A percentile compares a stretch with the other conserved stretches of the same genome.
Evolutionary conservation across 768 basidiomycete species (phyloP).

Genomic region (Mrakia gelida): DNA sequence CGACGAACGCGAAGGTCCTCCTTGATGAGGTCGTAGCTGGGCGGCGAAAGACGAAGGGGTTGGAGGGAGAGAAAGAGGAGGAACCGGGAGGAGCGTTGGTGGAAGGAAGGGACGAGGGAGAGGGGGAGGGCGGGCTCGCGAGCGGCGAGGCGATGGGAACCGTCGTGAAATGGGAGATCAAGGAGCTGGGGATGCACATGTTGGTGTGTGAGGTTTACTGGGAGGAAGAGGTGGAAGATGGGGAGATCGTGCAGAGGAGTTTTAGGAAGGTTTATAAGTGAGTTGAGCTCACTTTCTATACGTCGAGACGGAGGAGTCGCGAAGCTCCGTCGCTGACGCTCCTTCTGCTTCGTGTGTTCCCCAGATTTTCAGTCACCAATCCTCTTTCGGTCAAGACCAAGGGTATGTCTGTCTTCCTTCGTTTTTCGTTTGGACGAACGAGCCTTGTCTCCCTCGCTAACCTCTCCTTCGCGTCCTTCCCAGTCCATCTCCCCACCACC

Average conservation of each 20-base stretch:
- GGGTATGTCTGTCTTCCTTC: constrained; percentile 4
- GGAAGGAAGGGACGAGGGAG: constrained; percentile 34
- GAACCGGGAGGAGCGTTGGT: constrained; percentile 29
- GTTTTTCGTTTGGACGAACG: no score
- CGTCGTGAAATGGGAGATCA: constrained; percentile 79
- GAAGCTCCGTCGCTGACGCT: not conserved
- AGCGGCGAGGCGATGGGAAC: constrained; percentile 59
- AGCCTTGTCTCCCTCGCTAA: not conserved
- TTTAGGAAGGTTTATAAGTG: constrained; percentile 91
- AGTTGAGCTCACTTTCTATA: constrained; percentile 40
- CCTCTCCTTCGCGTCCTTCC: not conserved
- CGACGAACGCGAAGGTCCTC: constrained; percentile 57
- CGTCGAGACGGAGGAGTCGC: no score
- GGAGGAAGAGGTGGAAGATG: constrained; percentile 52
- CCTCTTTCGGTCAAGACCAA: constrained; percentile 94
- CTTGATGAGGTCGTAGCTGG: constrained; percentile 52
- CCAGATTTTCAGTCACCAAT: constrained; percentile 67
- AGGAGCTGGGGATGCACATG: constrained; percentile 87
- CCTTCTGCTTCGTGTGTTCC: not conserved
- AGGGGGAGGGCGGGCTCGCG: constrained; percentile 49
- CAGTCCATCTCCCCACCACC: constrained; percentile 67
- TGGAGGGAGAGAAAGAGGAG: not conserved
- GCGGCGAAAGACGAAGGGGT: no score
- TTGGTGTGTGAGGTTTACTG: constrained; percentile 80
- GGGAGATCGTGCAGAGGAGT: constrained; percentile 50